Conservation (phyloP, 2,329 filamentous ascomycete genomes). For the Tolypocladium tundrense region DNA sequence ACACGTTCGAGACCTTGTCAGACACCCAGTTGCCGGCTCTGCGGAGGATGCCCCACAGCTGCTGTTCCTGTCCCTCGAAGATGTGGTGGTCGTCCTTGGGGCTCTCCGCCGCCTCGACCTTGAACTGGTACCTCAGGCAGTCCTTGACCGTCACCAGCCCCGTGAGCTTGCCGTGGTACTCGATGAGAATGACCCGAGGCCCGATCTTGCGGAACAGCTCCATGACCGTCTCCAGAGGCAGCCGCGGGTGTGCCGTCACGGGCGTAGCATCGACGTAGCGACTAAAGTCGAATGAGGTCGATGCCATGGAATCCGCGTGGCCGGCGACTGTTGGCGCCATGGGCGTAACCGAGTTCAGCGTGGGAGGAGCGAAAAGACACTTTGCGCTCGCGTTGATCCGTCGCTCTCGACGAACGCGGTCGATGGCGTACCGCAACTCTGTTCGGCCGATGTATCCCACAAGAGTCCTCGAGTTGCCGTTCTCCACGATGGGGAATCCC, state of each 20-base stretch:
- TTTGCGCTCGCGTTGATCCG: slow-evolving; percentile 51
- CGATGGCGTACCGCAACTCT: slow-evolving; percentile 83
- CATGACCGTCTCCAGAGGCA: slow-evolving; percentile 95
- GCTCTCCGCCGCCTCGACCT: slow-evolving; percentile 78
- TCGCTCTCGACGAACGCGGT: slow-evolving; percentile 64
- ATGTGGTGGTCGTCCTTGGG: slow-evolving; percentile 48
- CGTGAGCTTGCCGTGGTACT: slow-evolving; percentile 72
- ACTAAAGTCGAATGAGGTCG: slow-evolving; percentile 63
- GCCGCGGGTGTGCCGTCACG: slow-evolving; percentile 78
- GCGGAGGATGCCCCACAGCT: slow-evolving; percentile 50
- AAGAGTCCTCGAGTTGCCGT: slow-evolving; percentile 57
- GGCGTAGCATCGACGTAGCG: slow-evolving; percentile 85
- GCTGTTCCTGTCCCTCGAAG: slow-evolving; percentile 49
- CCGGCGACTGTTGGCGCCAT: slow-evolving; percentile 42
- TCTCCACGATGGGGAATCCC: slow-evolving; percentile 85
- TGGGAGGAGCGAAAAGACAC: slow-evolving; percentile 57
- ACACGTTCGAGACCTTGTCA: slow-evolving; percentile 39
- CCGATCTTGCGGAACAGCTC: slow-evolving; percentile 98
- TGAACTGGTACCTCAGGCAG: slow-evolving; percentile 95
- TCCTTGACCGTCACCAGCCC: slow-evolving; percentile 95
- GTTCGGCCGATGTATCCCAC: slow-evolving; percentile 89
- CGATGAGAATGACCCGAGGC: slow-evolving; percentile 82
- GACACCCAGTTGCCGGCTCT: slow-evolving; percentile 48
- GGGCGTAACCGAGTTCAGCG: slow-evolving; percentile 20
- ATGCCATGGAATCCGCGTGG: slow-evolving; percentile 43